phyloP scores from a whole-genome alignment of 1,139 yeast genomes.

The Lodderomyces theae region DNA sequence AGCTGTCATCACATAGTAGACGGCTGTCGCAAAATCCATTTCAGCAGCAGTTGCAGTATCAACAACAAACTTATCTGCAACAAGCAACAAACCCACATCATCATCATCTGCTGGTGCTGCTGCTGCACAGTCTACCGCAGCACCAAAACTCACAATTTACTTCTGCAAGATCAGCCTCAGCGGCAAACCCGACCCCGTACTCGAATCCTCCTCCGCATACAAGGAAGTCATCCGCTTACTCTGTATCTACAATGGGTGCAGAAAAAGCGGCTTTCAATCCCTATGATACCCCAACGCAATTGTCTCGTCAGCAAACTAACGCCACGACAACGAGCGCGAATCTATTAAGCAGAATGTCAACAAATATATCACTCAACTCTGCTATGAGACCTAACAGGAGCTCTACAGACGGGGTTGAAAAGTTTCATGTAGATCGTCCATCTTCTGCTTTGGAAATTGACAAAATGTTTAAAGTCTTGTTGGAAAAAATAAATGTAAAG shows the following conservation, averaged over 20 bases:
- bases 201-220: slow-evolving; percentile 33
- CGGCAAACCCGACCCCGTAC: slow-evolving; percentile 27
- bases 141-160: slow-evolving; percentile 26
- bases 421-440: slow-evolving; percentile 51
- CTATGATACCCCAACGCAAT: slow-evolving; percentile 27
- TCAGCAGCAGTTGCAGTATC: slow-evolving; percentile 11
- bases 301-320: slow-evolving; percentile 9
- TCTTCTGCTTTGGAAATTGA: slow-evolving; percentile 59
- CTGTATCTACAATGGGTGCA: slow-evolving; percentile 25
- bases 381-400: slow-evolving; percentile 33
- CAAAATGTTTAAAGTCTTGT: slow-evolving; percentile 60
- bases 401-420: slow-evolving; percentile 15
- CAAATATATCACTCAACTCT: slow-evolving; percentile 29
- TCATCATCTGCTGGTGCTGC: slow-evolving; percentile 12
- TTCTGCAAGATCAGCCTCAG: slow-evolving; percentile 20
- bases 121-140: slow-evolving; percentile 10
- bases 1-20: slow-evolving; percentile 32
- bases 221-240: slow-evolving; percentile 42
- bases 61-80: slow-evolving; percentile 1
- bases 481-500: slow-evolving; percentile 82
- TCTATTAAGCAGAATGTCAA: slow-evolving; percentile 15
- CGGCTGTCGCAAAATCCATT: slow-evolving; percentile 16
- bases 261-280: slow-evolving; percentile 20
- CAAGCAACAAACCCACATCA: slow-evolving; percentile 11
- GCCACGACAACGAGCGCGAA: slow-evolving; percentile 5